A percentile compares a stretch with the other conserved stretches of the same genome.
Evolutionary conservation across 176 grass and related monocot genomes (phyloP).

Genomic region (Oryza meridionalis): DNA sequence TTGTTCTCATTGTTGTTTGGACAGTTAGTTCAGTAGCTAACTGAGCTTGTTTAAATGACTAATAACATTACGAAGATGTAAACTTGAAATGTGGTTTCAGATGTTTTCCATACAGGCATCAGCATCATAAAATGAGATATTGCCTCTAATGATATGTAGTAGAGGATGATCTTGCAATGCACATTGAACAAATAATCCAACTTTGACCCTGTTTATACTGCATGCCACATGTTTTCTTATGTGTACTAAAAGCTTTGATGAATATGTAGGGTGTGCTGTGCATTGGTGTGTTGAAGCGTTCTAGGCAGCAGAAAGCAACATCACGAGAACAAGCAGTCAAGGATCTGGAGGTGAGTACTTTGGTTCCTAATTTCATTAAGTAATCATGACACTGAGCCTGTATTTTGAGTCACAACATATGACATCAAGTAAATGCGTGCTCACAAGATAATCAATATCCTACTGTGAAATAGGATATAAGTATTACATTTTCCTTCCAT

Average conservation of each 20-base stretch:
- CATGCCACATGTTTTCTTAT: constrained; percentile 3
- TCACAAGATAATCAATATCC: constrained; percentile 3
- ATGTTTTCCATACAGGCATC: neutral
- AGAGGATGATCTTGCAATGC: neutral
- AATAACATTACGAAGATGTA: neutral
- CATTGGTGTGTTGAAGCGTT: constrained; percentile 77
- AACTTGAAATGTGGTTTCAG: constrained; percentile 3
- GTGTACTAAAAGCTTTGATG: constrained; percentile 18
- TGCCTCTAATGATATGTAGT: neutral
- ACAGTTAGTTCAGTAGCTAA: neutral
- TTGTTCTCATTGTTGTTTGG: constrained; percentile 16
- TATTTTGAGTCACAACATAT: neutral
- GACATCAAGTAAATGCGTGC: neutral
- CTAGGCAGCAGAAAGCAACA: constrained; percentile 68
- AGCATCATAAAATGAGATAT: neutral
- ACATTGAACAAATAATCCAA: constrained; percentile 4
- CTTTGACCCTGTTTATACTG: constrained; percentile 16
- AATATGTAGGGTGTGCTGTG: constrained; percentile 81
- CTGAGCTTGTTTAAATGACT: neutral
- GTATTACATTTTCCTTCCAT: neutral
- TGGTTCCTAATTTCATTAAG: constrained; percentile 14
- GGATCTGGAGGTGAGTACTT: constrained; percentile 69
- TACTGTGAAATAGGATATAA: neutral
- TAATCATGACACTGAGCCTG: constrained; percentile 10
- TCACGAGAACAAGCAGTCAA: constrained; percentile 77